Conservation (phyloP, 352 stramenopile genomes). For the Phytophthora nicotianae region DNA sequence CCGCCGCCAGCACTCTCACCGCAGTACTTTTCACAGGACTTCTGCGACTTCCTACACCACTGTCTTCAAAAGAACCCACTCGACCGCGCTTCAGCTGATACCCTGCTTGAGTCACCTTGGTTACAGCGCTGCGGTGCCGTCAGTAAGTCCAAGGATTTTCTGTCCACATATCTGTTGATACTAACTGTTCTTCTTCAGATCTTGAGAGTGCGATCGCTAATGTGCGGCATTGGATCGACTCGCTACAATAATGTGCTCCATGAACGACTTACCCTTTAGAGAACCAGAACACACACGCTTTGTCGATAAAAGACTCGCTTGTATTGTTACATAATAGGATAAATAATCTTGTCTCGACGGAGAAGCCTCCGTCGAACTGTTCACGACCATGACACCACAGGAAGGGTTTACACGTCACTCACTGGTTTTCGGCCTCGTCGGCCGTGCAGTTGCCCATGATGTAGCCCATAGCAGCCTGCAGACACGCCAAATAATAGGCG, state of each 20-base stretch:
- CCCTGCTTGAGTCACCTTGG: slow-evolving; percentile 75
- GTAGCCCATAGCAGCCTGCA: slow-evolving; percentile 82
- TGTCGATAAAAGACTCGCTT: slow-evolving; percentile 30
- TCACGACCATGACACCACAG: slow-evolving; percentile 26
- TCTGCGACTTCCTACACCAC: slow-evolving; percentile 68
- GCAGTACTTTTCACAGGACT: slow-evolving; percentile 74
- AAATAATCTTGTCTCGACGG: slow-evolving; percentile 38
- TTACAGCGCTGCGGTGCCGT: slow-evolving; percentile 64
- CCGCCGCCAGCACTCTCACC: slow-evolving; percentile 68
- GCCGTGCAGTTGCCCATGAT: slow-evolving; percentile 52
- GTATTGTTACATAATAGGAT: slow-evolving; percentile 46
- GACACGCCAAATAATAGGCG: slow-evolving; percentile 82
- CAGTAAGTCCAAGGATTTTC: slow-evolving; percentile 49
- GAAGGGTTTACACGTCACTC: slow-evolving; percentile 15
- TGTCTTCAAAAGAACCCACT: slow-evolving; percentile 74
- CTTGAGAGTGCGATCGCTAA: slow-evolving; percentile 46
- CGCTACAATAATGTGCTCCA: slow-evolving; percentile 47
- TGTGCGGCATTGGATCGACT: slow-evolving; percentile 76
- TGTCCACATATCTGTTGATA: slow-evolving; percentile 17
- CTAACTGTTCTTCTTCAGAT: slow-evolving; percentile 29
- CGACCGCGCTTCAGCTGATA: slow-evolving; percentile 64
- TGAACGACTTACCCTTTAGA: slow-evolving; percentile 4
- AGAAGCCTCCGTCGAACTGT: slow-evolving; percentile 23
- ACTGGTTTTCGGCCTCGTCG: slow-evolving; percentile 27
- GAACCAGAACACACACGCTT: slow-evolving; percentile 11